Conservation (phyloP, 805 yeast genomes). For the Naumovozyma baii region DNA sequence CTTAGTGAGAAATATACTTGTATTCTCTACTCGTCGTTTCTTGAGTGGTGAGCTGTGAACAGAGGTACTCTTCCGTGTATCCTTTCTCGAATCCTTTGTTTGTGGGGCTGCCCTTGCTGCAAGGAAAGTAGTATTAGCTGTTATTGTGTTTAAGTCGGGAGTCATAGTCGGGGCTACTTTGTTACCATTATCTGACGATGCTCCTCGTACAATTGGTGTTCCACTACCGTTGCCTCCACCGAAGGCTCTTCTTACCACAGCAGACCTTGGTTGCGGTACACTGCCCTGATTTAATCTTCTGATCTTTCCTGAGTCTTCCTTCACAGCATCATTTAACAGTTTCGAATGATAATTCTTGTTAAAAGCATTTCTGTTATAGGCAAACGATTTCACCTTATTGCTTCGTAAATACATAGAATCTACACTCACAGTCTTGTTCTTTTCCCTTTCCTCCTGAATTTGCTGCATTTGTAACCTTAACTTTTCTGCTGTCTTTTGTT, state of each 20-base stretch:
- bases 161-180: too few relatives aligned
- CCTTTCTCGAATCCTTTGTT: too few relatives aligned
- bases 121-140: too few relatives aligned
- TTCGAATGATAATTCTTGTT: slow-evolving; percentile 7
- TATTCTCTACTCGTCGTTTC: neutral
- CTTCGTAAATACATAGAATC: slow-evolving; percentile 4
- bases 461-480: slow-evolving; percentile 26
- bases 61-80: too few relatives aligned
- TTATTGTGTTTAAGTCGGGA: too few relatives aligned
- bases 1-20: neutral
- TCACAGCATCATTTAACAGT: slow-evolving; percentile 13
- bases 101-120: neutral
- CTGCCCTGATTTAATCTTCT: slow-evolving; percentile 13
- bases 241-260: slow-evolving; percentile 21
- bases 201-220: too few relatives aligned
- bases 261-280: slow-evolving; percentile 7
- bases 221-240: slow-evolving; percentile 25
- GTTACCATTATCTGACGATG: too few relatives aligned
- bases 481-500: slow-evolving; percentile 29
- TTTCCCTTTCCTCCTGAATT: slow-evolving; percentile 25
- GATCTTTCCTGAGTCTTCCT: slow-evolving; percentile 13
- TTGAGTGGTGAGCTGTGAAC: neutral
- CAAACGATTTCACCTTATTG: neutral
- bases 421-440: slow-evolving; percentile 24
- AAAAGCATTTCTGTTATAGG: neutral